These are phyloP conservation scores for Bacidia gigantensis DNA, from an alignment of 495 filamentous ascomycete genomes.

Conservation along the genomic window DNA sequence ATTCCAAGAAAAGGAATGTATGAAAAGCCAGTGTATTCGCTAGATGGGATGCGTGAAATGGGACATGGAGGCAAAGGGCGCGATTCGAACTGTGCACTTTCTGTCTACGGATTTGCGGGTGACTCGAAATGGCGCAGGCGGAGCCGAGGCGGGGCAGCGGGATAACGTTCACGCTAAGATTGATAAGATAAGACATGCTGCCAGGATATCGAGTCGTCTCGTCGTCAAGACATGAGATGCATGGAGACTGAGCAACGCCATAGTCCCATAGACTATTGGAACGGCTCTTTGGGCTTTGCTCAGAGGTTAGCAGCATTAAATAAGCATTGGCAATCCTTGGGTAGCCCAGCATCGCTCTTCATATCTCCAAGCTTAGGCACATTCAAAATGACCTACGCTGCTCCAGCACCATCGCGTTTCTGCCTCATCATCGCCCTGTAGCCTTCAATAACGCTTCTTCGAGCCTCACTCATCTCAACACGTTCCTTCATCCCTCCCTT, in stretches of 20 bases:
- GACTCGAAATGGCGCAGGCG: background rate
- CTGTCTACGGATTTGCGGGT: background rate
- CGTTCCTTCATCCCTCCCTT: conserved; percentile 68
- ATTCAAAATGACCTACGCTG: background rate
- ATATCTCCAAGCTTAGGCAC: too few relatives aligned
- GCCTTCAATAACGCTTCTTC: conserved; percentile 63
- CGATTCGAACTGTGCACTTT: conserved; percentile 9
- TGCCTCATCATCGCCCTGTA: conserved; percentile 71
- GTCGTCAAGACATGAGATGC: too few relatives aligned
- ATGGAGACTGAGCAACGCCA: too few relatives aligned
- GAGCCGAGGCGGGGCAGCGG: too few relatives aligned
- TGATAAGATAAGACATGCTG: too few relatives aligned
- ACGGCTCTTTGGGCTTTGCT: too few relatives aligned
- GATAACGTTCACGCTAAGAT: too few relatives aligned
- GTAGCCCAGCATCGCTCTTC: too few relatives aligned
- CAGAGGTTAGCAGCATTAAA: too few relatives aligned
- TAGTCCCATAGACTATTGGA: too few relatives aligned
- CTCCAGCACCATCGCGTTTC: conserved; percentile 31
- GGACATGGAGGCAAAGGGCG: background rate
- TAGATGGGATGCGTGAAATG: background rate
- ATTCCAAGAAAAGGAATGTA: background rate
- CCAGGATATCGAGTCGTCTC: too few relatives aligned
- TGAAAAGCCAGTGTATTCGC: background rate
- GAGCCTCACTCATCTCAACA: conserved; percentile 65
- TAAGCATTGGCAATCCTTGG: too few relatives aligned